Percentiles rank a stretch among this genome's conserved stretches.
Conservation (phyloP, 305 asterid species). For the Ajuga reptans region DNA sequence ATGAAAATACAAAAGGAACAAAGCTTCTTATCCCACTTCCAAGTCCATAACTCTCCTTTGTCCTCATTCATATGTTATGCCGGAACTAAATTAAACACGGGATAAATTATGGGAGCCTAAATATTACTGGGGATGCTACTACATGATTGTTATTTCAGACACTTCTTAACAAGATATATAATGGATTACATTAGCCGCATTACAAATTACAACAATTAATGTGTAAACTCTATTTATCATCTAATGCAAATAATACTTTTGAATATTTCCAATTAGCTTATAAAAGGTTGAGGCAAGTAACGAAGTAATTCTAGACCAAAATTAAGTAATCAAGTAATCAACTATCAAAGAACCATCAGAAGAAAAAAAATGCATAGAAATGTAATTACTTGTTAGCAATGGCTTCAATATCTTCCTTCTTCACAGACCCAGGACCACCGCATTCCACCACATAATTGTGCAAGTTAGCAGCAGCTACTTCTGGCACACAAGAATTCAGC, state of each 20-base stretch:
- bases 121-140: background rate
- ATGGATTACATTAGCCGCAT: background rate
- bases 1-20: background rate
- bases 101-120: background rate
- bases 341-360: background rate
- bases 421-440: slow-evolving; percentile 59
- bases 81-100: background rate
- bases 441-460: slow-evolving; percentile 73
- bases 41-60: background rate
- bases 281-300: background rate
- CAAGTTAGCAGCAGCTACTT: slow-evolving; percentile 78
- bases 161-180: background rate
- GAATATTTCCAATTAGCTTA: background rate
- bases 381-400: slow-evolving; percentile 64
- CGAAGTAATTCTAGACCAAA: background rate
- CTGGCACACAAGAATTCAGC: slow-evolving; percentile 73
- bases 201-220: background rate
- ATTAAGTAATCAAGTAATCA: background rate
- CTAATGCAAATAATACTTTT: background rate
- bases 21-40: background rate
- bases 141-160: background rate
- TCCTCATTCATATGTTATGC: background rate
- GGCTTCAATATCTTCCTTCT: slow-evolving; percentile 80
- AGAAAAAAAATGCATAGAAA: background rate
- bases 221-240: background rate